These are phyloP conservation scores for Batkoa obscura DNA, from an alignment of 371 early-diverging fungal species.

Conservation along the genomic window DNA sequence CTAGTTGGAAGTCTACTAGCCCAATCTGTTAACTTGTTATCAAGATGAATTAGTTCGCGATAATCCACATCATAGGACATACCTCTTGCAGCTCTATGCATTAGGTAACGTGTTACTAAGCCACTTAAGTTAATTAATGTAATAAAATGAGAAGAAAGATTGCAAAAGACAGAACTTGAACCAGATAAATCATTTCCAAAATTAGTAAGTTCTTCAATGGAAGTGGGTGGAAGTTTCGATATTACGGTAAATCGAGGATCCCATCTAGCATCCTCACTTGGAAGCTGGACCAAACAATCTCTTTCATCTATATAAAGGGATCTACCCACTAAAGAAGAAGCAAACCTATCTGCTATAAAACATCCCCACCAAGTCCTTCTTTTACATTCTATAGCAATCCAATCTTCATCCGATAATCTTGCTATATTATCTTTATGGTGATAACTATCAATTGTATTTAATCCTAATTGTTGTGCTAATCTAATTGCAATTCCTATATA, in stretches of 20 bases:
- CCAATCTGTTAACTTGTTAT: background rate
- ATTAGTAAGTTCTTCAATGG: background rate
- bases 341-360: slow-evolving; percentile 6
- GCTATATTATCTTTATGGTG: slow-evolving; percentile 1
- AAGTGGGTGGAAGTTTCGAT: background rate
- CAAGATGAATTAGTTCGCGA: background rate
- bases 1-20: background rate
- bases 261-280: slow-evolving; percentile 3
- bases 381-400: slow-evolving; percentile 4
- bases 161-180: background rate
- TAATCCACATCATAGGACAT: slow-evolving; percentile 2
- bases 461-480: slow-evolving; percentile 3
- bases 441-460: slow-evolving; percentile 6
- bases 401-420: background rate
- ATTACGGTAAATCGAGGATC: slow-evolving; percentile 4
- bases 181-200: slow-evolving; percentile 3
- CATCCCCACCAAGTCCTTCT: slow-evolving; percentile 8
- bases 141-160: slow-evolving; percentile 5
- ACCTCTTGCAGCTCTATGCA: background rate
- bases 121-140: slow-evolving; percentile 1
- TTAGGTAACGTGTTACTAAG: slow-evolving; percentile 1
- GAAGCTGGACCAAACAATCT: slow-evolving; percentile 4
- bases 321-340: background rate
- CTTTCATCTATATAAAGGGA: background rate
- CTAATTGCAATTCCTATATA: slow-evolving; percentile 1